Evolutionary conservation across 106 monocot genomes (phyloP).

Genomic region (Xerophyta viscosa): DNA sequence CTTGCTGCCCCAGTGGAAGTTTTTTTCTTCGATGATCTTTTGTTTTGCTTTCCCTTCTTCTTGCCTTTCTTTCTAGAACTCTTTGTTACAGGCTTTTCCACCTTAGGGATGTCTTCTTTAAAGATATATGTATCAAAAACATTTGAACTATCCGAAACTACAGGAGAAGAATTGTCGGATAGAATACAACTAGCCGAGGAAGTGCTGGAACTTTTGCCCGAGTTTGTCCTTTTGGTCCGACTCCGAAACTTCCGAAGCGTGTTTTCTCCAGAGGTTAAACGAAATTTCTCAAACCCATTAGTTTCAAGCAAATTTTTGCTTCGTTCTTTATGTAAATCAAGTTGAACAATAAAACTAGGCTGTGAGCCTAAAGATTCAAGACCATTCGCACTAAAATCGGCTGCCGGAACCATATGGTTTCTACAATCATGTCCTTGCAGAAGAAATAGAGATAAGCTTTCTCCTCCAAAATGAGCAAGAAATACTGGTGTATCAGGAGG

Average conservation of each 20-base stretch:
- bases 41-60: slow-evolving; percentile 54
- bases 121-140: slow-evolving; percentile 25
- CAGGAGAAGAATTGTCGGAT: slow-evolving; percentile 23
- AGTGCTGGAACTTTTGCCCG: slow-evolving; percentile 10
- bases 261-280: slow-evolving; percentile 5
- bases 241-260: slow-evolving; percentile 8
- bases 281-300: slow-evolving; percentile 12
- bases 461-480: slow-evolving; percentile 1
- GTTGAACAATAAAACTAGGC: slow-evolving; percentile 16
- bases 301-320: slow-evolving; percentile 10
- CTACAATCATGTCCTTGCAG: slow-evolving; percentile 10
- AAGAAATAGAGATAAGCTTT: slow-evolving; percentile 13
- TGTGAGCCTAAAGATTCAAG: slow-evolving; percentile 11
- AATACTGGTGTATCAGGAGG: no score
- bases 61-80: slow-evolving; percentile 56
- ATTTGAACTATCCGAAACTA: slow-evolving; percentile 16
- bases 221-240: slow-evolving; percentile 22
- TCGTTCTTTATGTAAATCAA: slow-evolving; percentile 32
- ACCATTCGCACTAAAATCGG: slow-evolving; percentile 9
- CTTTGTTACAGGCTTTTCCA: slow-evolving; percentile 32
- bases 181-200: not conserved
- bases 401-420: slow-evolving; percentile 20
- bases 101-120: slow-evolving; percentile 7
- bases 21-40: slow-evolving; percentile 21
- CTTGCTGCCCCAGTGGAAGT: slow-evolving; percentile 9